Conservation (phyloP, 2,329 filamentous ascomycete genomes). For the Pyricularia grisea region DNA sequence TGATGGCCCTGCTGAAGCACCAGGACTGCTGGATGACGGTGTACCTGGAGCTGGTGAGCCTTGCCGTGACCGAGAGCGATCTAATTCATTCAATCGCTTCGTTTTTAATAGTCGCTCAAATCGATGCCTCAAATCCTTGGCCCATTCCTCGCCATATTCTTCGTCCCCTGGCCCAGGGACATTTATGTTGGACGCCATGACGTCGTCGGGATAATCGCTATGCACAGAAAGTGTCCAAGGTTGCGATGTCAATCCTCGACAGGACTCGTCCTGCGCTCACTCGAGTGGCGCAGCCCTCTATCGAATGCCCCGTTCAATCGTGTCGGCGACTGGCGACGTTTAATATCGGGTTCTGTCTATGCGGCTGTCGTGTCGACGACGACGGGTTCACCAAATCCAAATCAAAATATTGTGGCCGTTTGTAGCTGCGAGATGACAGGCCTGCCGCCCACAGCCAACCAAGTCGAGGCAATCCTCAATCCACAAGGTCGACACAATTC, state of each 20-base stretch:
- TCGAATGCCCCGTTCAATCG: neutral
- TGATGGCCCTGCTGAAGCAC: slow-evolving; percentile 32
- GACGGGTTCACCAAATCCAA: neutral
- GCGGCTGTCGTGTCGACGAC: neutral
- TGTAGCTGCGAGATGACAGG: neutral
- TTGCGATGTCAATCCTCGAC: neutral
- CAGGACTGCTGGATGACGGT: slow-evolving; percentile 36
- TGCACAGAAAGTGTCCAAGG: neutral
- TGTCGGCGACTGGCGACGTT: neutral
- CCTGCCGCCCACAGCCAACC: neutral
- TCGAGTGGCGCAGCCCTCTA: neutral
- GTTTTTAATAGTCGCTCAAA: slow-evolving; percentile 84
- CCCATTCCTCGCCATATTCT: slow-evolving; percentile 62
- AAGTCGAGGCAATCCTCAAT: neutral
- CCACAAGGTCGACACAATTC: neutral
- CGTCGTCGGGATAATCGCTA: slow-evolving; percentile 3
- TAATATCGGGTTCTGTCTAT: neutral
- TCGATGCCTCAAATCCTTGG: slow-evolving; percentile 67
- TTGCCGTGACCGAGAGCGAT: slow-evolving; percentile 51
- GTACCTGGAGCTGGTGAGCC: slow-evolving; percentile 41
- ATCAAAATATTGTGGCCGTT: neutral
- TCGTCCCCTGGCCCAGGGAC: slow-evolving; percentile 16
- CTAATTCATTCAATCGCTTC: slow-evolving; percentile 77
- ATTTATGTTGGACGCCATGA: slow-evolving; percentile 19
- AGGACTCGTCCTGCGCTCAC: neutral